Conservation (phyloP, 192 early-diverging fungal genomes). For the Hyaloraphidium curvatum region DNA sequence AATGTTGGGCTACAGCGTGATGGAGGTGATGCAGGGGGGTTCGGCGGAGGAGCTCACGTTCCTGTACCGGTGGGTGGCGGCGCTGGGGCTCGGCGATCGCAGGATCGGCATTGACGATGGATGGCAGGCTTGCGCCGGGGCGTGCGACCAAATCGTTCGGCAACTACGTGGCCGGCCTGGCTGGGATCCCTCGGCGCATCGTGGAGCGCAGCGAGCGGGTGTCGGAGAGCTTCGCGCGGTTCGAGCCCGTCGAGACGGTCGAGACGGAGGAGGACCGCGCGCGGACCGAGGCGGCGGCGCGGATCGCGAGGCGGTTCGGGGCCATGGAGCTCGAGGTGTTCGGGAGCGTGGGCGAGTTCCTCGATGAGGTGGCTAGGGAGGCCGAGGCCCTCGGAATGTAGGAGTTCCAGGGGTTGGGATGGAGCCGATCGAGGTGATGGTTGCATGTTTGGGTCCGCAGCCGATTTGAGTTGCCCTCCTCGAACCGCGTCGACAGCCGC, state of each 20-base stretch:
- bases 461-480: no score
- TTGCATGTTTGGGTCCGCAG: no score
- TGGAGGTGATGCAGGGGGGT: constrained; percentile 30
- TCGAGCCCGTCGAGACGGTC: not conserved
- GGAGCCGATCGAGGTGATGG: no score
- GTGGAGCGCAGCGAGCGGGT: constrained; percentile 12
- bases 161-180: constrained; percentile 24
- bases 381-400: no score
- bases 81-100: not conserved
- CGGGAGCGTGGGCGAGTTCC: no score
- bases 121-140: constrained; percentile 17
- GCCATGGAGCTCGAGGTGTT: not conserved
- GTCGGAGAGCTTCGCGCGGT: not conserved
- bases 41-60: constrained; percentile 26
- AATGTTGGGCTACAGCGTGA: constrained; percentile 24
- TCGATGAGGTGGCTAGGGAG: no score
- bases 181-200: constrained; percentile 15
- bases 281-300: not conserved
- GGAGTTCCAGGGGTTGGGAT: no score
- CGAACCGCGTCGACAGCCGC: no score
- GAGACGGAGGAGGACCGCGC: not conserved
- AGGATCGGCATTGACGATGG: not conserved
- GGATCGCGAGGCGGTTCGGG: not conserved
- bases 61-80: constrained; percentile 30
- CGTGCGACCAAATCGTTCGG: constrained; percentile 17